A percentile compares a stretch with the other conserved stretches of the same genome.
Evolutionary conservation across 2,329 filamentous ascomycete species (phyloP).

Genomic region (Penicillium hesseltinei): DNA sequence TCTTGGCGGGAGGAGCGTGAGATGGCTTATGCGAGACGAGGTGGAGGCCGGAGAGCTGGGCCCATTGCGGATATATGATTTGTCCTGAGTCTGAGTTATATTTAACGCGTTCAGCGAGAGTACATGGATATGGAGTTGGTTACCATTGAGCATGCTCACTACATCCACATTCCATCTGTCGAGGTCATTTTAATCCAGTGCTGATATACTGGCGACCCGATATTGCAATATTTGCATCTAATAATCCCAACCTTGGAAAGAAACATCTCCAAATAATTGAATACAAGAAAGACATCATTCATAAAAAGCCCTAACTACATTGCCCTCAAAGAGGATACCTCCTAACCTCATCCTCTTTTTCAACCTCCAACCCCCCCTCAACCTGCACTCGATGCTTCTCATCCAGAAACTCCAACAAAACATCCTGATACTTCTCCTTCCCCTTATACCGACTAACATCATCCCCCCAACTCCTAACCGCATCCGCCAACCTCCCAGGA

Average conservation of each 20-base stretch:
- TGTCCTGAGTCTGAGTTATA: not conserved
- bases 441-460: slow-evolving; percentile 78
- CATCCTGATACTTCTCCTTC: slow-evolving; percentile 67
- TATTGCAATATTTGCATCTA: not conserved
- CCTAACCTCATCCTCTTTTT: slow-evolving; percentile 58
- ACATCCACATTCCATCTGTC: not conserved
- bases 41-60: slow-evolving; percentile 25
- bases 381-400: slow-evolving; percentile 71
- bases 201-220: not conserved
- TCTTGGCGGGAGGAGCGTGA: slow-evolving; percentile 73
- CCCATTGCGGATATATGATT: slow-evolving; percentile 11
- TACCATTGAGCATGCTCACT: not conserved
- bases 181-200: not conserved
- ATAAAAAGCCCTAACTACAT: not conserved
- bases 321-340: slow-evolving; percentile 58
- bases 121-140: not conserved
- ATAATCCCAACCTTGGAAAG: not conserved
- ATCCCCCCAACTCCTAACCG: slow-evolving; percentile 76
- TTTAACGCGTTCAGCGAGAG: not conserved
- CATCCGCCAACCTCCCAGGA: slow-evolving; percentile 73
- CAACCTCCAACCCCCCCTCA: slow-evolving; percentile 61
- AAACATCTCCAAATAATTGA: not conserved
- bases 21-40: slow-evolving; percentile 50
- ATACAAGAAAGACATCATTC: not conserved
- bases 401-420: slow-evolving; percentile 75